Base-by-base conservation (phyloP, 495 filamentous ascomycete species). In the Endocarpon pusillum region DNA sequence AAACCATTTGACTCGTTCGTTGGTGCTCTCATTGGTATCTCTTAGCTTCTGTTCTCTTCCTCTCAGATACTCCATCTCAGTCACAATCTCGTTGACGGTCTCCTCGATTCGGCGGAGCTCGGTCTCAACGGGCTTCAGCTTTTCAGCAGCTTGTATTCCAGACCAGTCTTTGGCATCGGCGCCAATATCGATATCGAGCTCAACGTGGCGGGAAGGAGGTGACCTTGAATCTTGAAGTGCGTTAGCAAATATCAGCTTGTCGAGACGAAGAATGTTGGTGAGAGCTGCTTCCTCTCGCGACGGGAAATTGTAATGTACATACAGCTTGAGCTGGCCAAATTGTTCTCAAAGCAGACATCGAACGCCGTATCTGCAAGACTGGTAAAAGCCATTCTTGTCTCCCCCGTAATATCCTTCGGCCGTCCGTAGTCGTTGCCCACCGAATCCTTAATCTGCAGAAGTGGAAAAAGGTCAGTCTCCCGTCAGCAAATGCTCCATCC, bases 21-120 rank as follows among this genome's bases (percentile, higher is more conserved):
- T 97, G 35, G 89, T 97, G 64, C 87, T 94, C 73, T 97, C 89
- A 58, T 97, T 97, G 45, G 89, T 97, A 64, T 97, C 89, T 47
- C 89, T 69, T 35, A 97, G 73, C 58, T 81, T 89, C 70, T 94
- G 86, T 66, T 97, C 89, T 45, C 89, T 69, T 5, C 59, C 51
- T 36, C 91, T 69, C 27, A 97, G 73, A 64, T 96, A 97, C 38
- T 91, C 83, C 77, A 87, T 89, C 66, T 91, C 82, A 32, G 57
- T 58, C 21, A 86, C 81, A 42, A 91, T 72, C 48, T 92, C 81
- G 19, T 58, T 57, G 23, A 86, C 77, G 53, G 87, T 66, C 61
- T 91, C 82, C 54, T 87, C 83, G 45, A 96, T 82, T 36, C 87
- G 78, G 40, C 87, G 75, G 50, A 97, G 72, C 51, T 97, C 89